Percentiles rank a stretch among this genome's conserved stretches.
Conservation (phyloP, 495 filamentous ascomycete species). For the Hypoxylon intermedium region DNA sequence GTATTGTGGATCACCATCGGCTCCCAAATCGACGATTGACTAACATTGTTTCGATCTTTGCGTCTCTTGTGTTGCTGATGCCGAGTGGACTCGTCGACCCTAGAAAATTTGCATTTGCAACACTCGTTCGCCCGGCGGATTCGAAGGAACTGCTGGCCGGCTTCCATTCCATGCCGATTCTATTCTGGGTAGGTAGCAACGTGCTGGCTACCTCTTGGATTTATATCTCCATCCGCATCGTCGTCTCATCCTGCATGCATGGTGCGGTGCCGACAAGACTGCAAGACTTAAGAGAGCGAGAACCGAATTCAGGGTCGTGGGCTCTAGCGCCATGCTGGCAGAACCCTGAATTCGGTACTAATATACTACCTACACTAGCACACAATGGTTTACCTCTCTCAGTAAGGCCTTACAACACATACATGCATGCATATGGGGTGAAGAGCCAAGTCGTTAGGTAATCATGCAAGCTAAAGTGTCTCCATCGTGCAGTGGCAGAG, state of each 20-base stretch:
- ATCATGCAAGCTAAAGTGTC: no score
- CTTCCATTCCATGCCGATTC: conserved; percentile 22
- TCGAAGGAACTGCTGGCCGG: conserved; percentile 23
- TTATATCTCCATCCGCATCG: conserved; percentile 22
- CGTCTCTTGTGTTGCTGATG: conserved; percentile 34
- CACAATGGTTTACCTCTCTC: no score
- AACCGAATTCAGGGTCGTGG: no score
- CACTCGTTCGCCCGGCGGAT: conserved; percentile 21
- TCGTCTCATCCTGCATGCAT: conserved; percentile 14
- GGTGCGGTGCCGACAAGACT: no score
- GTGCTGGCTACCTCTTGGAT: neutral
- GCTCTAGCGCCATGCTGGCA: no score
- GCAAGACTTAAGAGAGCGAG: no score
- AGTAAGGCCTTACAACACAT: no score
- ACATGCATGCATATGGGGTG: no score
- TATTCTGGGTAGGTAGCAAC: conserved; percentile 31
- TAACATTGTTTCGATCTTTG: conserved; percentile 36
- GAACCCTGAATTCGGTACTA: neutral
- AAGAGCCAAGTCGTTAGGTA: no score
- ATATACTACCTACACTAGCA: no score
- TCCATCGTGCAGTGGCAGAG: no score
- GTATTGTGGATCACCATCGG: conserved; percentile 20
- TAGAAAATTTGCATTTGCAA: conserved; percentile 31
- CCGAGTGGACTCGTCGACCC: conserved; percentile 18
- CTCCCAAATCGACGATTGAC: conserved; percentile 36